Evolutionary conservation across 208 protist genomes (phyloP), one percentile per base, ranked within the genome.

Genomic region (Wallacemonas sp.): DNA sequence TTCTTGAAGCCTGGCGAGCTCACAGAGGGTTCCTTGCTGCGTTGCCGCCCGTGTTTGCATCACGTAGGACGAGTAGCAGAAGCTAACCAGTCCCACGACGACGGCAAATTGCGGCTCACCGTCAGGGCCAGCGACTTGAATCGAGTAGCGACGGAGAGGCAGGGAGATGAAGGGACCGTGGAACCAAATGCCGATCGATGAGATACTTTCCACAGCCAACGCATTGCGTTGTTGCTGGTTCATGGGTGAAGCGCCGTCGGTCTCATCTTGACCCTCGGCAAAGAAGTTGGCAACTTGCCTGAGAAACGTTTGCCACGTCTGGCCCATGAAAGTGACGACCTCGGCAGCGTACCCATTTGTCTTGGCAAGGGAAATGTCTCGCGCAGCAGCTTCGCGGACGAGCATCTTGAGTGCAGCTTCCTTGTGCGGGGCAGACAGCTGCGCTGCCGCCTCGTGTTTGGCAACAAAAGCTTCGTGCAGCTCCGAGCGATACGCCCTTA

Each of bases 31-130:
- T 12, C 38, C 66, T 30, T 78, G 65, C 68, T 93, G 86, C 14
- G 84, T 42, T 15, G 74, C 56, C 15, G 66, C 51, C 22, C 87
- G 72, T 6, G 77, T 41, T 33, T 91, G 77, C 80, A 90, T 86
- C 24, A 94, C 74, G 59, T 91, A 91, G 2, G 76, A 82, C n/a
- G 87, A 90, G 77, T 90, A 91, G 4, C 79, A 49, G 54, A 94
- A 94, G 46, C 71, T 81, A 11, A 80, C 61, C 4, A 89, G 61
- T 12, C 87, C 87, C 21, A 94, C 76, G 0, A 79, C 78, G 26
- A 85, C 72, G 33, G 84, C 70, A 21, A 75, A 76, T 62, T 90
- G 61, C 38, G 47, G 51, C 8, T 54, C 70, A 22, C 72, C 76
- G 47, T 82, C 76, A 2, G 62, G 17, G 21, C 54, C 64, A 1